Conservation (phyloP, 345 rosid species). For the Anastatica hierochuntica region DNA sequence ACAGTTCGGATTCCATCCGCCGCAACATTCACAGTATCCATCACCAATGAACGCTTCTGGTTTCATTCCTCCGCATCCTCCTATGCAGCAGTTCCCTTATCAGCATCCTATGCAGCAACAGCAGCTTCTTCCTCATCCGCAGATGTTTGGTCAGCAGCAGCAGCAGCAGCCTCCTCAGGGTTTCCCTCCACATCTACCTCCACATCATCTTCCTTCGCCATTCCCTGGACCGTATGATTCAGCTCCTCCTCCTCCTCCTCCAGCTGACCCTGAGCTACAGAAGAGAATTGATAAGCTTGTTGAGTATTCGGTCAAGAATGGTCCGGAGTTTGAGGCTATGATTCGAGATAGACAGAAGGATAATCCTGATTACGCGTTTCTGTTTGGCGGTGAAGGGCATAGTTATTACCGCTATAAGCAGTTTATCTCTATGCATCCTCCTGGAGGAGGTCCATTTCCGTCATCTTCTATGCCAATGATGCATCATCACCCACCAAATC, state of each 20-base stretch:
- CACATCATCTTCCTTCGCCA: slow-evolving; percentile 57
- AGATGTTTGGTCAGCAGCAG: slow-evolving; percentile 68
- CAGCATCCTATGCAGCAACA: slow-evolving; percentile 70
- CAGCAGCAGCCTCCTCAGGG: slow-evolving; percentile 47
- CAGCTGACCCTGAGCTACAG: slow-evolving; percentile 90
- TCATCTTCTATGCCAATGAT: slow-evolving; percentile 42
- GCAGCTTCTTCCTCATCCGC: slow-evolving; percentile 58
- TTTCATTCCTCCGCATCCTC: slow-evolving; percentile 66
- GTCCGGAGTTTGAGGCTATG: slow-evolving; percentile 96
- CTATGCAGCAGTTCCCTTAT: slow-evolving; percentile 77
- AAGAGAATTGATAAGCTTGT: slow-evolving; percentile 95
- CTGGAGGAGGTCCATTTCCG: slow-evolving; percentile 44
- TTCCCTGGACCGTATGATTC: slow-evolving; percentile 62
- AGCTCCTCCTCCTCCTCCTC: slow-evolving; percentile 55
- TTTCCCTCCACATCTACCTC: slow-evolving; percentile 59
- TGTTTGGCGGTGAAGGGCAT: slow-evolving; percentile 94
- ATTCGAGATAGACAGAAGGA: slow-evolving; percentile 91
- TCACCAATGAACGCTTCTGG: too few relatives aligned
- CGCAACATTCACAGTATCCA: slow-evolving; percentile 74
- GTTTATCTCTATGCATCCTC: slow-evolving; percentile 58
- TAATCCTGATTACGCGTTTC: slow-evolving; percentile 80
- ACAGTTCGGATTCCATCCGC: slow-evolving; percentile 70
- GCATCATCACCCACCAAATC: slow-evolving; percentile 68
- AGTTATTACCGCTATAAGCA: slow-evolving; percentile 77
- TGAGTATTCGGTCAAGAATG: slow-evolving; percentile 82